Evolutionary conservation across 208 protist genomes (phyloP).

Genomic region (Acanthamoeba royreba): DNA sequence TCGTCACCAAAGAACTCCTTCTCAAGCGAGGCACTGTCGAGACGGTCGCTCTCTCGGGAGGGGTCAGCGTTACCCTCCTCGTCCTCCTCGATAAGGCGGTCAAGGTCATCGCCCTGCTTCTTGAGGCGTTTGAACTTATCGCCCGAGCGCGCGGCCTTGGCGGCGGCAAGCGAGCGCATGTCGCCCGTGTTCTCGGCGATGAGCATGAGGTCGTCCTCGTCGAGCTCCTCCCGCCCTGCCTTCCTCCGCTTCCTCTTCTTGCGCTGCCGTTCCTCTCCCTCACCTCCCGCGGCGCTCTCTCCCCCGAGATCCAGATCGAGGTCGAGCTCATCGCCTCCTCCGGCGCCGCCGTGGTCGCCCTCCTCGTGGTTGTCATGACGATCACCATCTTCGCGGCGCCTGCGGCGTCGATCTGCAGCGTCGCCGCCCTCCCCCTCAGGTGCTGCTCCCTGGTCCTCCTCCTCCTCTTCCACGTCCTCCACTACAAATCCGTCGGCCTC

Average conservation of each 20-base stretch:
- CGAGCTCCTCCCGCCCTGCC: not conserved
- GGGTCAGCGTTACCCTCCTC: not conserved
- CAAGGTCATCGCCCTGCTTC: not conserved
- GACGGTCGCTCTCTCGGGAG: not conserved
- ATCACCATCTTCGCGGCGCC: not conserved
- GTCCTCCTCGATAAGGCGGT: not conserved
- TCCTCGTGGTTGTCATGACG: too few species aligned
- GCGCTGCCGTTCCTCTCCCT: not conserved
- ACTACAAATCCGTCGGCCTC: slow-evolving; percentile 24
- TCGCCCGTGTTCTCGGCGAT: not conserved
- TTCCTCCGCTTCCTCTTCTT: not conserved
- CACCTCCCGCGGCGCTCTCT: too few species aligned
- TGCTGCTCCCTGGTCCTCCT: not conserved
- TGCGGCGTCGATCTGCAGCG: not conserved
- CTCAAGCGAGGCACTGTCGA: not conserved
- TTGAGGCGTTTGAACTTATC: not conserved
- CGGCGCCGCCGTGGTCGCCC: not conserved
- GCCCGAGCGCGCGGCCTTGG: not conserved
- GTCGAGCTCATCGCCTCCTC: not conserved
- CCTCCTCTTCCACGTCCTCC: not conserved
- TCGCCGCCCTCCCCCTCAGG: not conserved
- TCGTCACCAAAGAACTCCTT: not conserved
- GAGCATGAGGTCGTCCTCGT: not conserved
- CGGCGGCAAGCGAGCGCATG: not conserved
- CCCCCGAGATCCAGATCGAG: not conserved